Conservation (phyloP, 164 flowering plant species). For the Warburgia ugandensis region DNA sequence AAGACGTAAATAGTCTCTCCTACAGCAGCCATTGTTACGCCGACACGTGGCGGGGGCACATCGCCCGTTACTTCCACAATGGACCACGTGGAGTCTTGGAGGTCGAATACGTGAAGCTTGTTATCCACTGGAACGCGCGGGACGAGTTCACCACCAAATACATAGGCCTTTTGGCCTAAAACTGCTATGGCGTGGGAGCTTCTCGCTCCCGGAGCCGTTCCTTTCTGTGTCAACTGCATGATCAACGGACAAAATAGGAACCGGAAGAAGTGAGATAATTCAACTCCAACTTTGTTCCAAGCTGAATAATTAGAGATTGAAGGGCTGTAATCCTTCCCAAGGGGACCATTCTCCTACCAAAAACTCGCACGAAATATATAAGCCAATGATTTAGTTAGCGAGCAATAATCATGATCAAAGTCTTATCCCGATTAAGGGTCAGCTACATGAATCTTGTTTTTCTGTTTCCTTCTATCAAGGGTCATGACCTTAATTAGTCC, state of each 20-base stretch:
- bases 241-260: neutral
- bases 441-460: too few relatives aligned
- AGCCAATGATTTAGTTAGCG: too few relatives aligned
- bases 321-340: too few relatives aligned
- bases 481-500: too few relatives aligned
- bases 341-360: too few relatives aligned
- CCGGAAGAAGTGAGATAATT: neutral
- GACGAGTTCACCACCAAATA: constrained; percentile 76
- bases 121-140: constrained; percentile 92
- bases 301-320: too few relatives aligned
- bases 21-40: constrained; percentile 77
- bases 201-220: constrained; percentile 71
- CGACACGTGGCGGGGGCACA: constrained; percentile 86
- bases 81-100: constrained; percentile 56
- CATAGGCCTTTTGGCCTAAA: constrained; percentile 68
- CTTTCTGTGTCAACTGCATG: constrained; percentile 62
- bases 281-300: neutral
- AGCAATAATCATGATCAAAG: neutral
- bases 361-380: neutral
- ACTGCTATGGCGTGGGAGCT: constrained; percentile 85
- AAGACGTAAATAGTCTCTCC: constrained; percentile 64
- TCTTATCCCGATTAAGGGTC: too few relatives aligned
- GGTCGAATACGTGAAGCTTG: constrained; percentile 66
- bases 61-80: constrained; percentile 60
- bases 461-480: too few relatives aligned